Evolutionary conservation across 148 eudicot species (phyloP), one percentile per base, ranked within the genome.

Genomic region (Cornus controversa): DNA sequence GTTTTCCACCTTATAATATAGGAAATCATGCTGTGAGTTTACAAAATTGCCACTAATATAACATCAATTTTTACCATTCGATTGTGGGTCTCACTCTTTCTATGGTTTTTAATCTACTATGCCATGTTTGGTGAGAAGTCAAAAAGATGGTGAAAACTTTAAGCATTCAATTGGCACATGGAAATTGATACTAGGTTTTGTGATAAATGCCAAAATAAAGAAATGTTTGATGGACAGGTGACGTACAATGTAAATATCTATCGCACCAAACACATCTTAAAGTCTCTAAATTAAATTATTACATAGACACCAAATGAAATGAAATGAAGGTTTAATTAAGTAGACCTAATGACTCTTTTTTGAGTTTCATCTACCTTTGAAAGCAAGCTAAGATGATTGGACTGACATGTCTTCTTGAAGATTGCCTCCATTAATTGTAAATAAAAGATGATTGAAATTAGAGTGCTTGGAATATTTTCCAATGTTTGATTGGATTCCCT

Each of bases 341-440:
- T 74, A 62, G 77, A 74, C 36, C 70, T 75, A 74, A 37, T 74
- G 9, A 75, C 70, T 65, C 45, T 74, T 25, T 28, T 37, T 36
- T 10, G 26, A 57, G 10, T 47, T 8, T 40, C 25, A 13, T 15
- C 34, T 15, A 64, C 69, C 70, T 75, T 75, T 75, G 36, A 67
- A 25, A 37, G 18, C 18, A 66, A 45, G 60, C 15, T 1, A 40
- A 37, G 77, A 63, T 36, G 77, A 74, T 36, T 0, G 28, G 13
- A 1, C 53, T 24, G 23, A 15, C 69, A 22, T 37, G n/a, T 26
- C 13, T 42, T 23, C 10, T 40, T 14, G 8, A 50, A 50, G 57
- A 50, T 50, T 50, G 57, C 57, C 7, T 50, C 1, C 18, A 50
- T 50, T 16, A 50, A 11, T 13, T 50, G 3, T 50, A 40, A 40